Base-by-base conservation (phyloP, 2,329 filamentous ascomycete species). In the Hymenoscyphus occultus region DNA sequence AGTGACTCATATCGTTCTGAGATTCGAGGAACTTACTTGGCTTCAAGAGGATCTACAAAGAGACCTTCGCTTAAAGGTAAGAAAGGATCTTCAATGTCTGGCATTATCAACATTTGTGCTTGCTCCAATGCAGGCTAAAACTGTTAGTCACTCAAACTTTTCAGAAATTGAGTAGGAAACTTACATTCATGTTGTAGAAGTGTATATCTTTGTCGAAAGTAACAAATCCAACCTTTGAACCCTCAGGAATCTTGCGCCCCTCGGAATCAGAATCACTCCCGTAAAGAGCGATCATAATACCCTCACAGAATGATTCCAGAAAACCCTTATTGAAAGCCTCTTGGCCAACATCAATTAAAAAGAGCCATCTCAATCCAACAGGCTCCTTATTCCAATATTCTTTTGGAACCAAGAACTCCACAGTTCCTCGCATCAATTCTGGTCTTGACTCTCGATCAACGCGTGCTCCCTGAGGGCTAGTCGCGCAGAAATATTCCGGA, bases 61-160 rank as follows among this genome's bases (percentile, higher is more conserved):
- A 99, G 83, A 16, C 94, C 93, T 65, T 96, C 91, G 68, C 91
- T 92, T 19, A 99, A 82, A 2, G 95, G 93, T 16, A 98, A 88
- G 76, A 99, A 99, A 0, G 95, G 95, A 71, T 99, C 95, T 73
- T 98, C 93, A 59, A 99, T 85, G 75, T 99, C 95, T 3, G 95
- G 91, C 92, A 99, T 97, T 60, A 99, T 93, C 82, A 99, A 87
- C 92, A 99, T 97, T 75, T 99, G 95, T 10, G 95, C 92, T 78
- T 93, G 88, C 63, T 95, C 90, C 54, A 97, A 81, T 51, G 84
- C 84, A 45, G 92, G 79, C 88, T 92, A 76, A 67, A 66, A 10
- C 13, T 32, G 7, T 51, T 9, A 39, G 48, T 48, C n/a, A 31
- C 22, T 16, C 40, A 2, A 48, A n/a, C 4, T 31, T 2, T 40